Percentiles rank a stretch among this genome's conserved stretches.
Evolutionary conservation across 495 filamentous ascomycete species (phyloP).

Genomic region (Aspergillus saccharolyticus): DNA sequence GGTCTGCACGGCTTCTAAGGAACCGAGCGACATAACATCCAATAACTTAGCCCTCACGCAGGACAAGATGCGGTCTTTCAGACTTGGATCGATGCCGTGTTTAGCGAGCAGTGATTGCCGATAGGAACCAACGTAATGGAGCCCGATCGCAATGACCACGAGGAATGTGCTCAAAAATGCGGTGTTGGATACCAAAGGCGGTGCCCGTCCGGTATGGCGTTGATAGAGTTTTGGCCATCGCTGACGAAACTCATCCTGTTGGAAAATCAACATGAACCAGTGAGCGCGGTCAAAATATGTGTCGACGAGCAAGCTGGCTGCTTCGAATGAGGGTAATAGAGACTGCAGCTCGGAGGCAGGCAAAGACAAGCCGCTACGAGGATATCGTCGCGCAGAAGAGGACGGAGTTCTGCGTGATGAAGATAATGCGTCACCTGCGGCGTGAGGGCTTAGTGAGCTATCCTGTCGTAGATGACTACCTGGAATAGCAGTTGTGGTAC

Average conservation of each 20-base stretch:
- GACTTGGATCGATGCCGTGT: slow-evolving; percentile 7
- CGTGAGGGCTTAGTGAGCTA: neutral
- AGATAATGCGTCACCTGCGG: neutral
- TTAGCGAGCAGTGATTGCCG: slow-evolving; percentile 8
- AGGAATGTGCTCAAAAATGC: slow-evolving; percentile 27
- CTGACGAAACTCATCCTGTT: slow-evolving; percentile 32
- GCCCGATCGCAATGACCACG: slow-evolving; percentile 26
- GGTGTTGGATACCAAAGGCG: slow-evolving; percentile 1
- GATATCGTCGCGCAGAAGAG: neutral
- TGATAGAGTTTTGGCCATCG: slow-evolving; percentile 25
- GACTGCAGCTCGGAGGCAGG: slow-evolving; percentile 12
- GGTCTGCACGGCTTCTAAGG: slow-evolving; percentile 30
- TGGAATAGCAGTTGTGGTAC: slow-evolving; percentile 21
- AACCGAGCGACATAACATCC: slow-evolving; percentile 23
- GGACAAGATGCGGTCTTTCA: slow-evolving; percentile 23
- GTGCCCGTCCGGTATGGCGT: neutral
- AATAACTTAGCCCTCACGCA: slow-evolving; percentile 14
- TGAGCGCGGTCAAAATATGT: slow-evolving; percentile 35
- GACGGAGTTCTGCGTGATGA: neutral
- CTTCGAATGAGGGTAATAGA: slow-evolving; percentile 18
- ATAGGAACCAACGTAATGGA: slow-evolving; percentile 22
- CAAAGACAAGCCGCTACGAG: slow-evolving; percentile 1
- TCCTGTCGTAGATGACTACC: slow-evolving; percentile 11
- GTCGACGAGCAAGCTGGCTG: slow-evolving; percentile 27
- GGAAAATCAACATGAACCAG: slow-evolving; percentile 38